Conservation (phyloP, 75 land plant species). For the Pseudotsuga menziesii region DNA sequence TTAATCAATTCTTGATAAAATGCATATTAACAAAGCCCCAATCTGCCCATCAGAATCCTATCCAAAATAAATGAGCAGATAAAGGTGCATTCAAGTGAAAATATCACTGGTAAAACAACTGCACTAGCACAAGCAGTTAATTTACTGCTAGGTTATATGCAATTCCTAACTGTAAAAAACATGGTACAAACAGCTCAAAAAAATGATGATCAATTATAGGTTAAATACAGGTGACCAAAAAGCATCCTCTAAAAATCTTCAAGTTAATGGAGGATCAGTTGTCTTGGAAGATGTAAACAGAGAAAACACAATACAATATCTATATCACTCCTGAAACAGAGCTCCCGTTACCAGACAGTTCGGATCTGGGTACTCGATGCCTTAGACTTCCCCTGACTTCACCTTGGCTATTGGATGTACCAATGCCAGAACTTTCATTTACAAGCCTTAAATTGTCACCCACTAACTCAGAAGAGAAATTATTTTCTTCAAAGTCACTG, state of each 20-base stretch:
- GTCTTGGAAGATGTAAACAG: not conserved
- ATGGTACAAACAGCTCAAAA: not conserved
- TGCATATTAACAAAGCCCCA: too few relatives aligned
- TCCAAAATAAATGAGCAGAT: not conserved
- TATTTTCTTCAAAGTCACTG: not conserved
- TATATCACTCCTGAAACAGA: not conserved
- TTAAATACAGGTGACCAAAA: not conserved
- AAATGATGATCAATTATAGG: not conserved
- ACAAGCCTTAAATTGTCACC: conserved; percentile 1
- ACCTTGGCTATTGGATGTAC: not conserved
- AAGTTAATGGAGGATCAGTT: not conserved
- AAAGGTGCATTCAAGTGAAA: not conserved
- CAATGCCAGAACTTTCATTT: not conserved
- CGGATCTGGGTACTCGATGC: not conserved
- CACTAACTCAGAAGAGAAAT: not conserved
- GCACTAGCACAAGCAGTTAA: not conserved
- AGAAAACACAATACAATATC: not conserved
- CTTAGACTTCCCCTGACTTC: not conserved
- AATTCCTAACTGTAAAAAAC: not conserved
- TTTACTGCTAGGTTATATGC: not conserved
- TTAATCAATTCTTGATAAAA: too few relatives aligned
- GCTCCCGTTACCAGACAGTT: not conserved
- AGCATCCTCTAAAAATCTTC: not conserved
- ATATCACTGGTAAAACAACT: not conserved
- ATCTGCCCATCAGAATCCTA: too few relatives aligned